Base-by-base conservation (phyloP, 306 rosid genomes). In the Cicer bijugum region DNA sequence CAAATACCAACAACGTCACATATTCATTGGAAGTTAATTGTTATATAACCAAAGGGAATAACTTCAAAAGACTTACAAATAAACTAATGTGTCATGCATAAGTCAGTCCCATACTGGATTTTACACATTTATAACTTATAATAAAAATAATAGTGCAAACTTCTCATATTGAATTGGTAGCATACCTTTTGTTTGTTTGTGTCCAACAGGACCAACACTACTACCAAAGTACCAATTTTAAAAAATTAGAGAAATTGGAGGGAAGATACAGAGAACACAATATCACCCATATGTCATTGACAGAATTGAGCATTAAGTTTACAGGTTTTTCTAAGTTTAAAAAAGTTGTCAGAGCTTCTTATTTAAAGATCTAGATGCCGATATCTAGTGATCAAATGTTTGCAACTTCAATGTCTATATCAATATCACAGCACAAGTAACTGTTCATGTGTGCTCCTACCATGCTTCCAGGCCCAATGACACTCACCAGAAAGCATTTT, bases 401-500 rank as follows among this genome's bases (percentile, higher is more conserved):
- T 37, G 56, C 37, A 47, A 33, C 28, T 35, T 39, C 16, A 7
- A 53, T 23, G 46, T 69, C 7, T 62, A 20, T 39, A 48, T 7
- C 50, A 37, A 9, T 8, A 77, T 43, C 66, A 50, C 45, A 78
- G 44, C 67, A 38, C 14, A 72, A 20, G 44, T 17, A 43, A 53
- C 28, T 7, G 43, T 8, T 20, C 55, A 58, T 10, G 42, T 57
- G 20, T 43, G 53, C 68, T 59, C 19, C 44, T 33, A 58, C 17
- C 37, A 66, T 7, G 58, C 53, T 57, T 78, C 50, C 55, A 68
- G 64, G 63, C 66, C 20, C 42, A 76, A 57, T 5, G 35, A 16
- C 44, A 47, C 15, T 40, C 67, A 50, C 12, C 8, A 70, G 79
- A 65, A 61, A 73, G 57, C 59, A 42, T 72, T 76, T 64, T 47